These are phyloP conservation scores for Puccinia brachypodii DNA, from an alignment of 1,284 basidiomycete genomes.

Conservation along the genomic window DNA sequence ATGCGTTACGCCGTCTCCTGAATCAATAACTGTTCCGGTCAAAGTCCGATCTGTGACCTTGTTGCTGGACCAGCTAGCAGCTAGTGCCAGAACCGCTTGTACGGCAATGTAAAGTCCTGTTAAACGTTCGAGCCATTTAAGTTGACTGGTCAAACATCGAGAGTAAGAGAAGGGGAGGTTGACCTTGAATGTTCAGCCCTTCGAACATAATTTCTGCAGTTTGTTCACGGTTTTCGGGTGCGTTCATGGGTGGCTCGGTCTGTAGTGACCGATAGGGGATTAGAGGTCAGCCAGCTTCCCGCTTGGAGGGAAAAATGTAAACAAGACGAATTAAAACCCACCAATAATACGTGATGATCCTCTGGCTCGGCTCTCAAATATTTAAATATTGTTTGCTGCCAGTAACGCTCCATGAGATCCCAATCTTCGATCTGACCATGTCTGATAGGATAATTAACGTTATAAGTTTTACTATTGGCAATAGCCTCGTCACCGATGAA, in stretches of 20 bases:
- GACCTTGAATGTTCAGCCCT: constrained; percentile 87
- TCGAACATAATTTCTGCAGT: constrained; percentile 99
- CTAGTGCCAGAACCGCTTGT: constrained; percentile 97
- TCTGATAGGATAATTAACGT: constrained; percentile 92
- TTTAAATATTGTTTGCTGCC: constrained; percentile 99
- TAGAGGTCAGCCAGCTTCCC: neutral
- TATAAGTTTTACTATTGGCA: constrained; percentile 69
- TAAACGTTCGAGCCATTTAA: neutral
- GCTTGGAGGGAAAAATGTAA: neutral
- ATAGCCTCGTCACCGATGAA: constrained; percentile 98
- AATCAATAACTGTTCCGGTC: constrained; percentile 95
- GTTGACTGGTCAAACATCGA: neutral
- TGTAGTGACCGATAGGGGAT: constrained; percentile 56
- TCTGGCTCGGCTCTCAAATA: constrained; percentile 98
- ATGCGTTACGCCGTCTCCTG: constrained; percentile 97
- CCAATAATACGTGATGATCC: constrained; percentile 96
- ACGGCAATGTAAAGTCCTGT: constrained; percentile 94
- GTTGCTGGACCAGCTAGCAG: constrained; percentile 94
- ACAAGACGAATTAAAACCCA: constrained; percentile 62
- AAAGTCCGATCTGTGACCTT: constrained; percentile 88
- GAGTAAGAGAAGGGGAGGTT: neutral
- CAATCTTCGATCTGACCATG: constrained; percentile 99
- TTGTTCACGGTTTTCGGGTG: constrained; percentile 98
- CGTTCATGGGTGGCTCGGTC: constrained; percentile 98
- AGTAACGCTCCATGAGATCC: constrained; percentile 99